Conservation (phyloP, 768 basidiomycete species). For the Dentipellis fragilis region DNA sequence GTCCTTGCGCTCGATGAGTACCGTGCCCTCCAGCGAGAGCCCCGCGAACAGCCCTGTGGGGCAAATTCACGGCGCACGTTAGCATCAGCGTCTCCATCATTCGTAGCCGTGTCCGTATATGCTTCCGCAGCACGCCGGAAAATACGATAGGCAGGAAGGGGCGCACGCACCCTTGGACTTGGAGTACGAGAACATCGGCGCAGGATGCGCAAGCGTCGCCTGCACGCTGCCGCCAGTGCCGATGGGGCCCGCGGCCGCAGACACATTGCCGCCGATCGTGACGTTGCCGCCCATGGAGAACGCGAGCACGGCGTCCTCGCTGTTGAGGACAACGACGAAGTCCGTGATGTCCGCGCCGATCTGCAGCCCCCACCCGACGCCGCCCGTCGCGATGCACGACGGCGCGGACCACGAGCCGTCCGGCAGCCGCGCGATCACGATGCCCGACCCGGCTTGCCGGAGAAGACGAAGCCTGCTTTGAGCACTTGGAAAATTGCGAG, state of each 20-base stretch:
- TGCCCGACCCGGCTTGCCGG: constrained; percentile 86
- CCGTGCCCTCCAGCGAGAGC: constrained; percentile 89
- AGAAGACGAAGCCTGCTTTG: constrained; percentile 92
- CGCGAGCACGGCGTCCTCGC: constrained; percentile 89
- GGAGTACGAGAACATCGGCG: constrained; percentile 96
- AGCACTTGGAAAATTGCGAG: constrained; percentile 92
- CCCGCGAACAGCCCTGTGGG: constrained; percentile 92
- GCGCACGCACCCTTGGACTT: constrained; percentile 74
- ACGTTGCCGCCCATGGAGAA: constrained; percentile 95
- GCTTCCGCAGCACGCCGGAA: background rate
- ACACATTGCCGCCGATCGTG: constrained; percentile 86
- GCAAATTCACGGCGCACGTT: background rate
- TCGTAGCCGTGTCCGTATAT: no score
- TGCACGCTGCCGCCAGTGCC: constrained; percentile 90
- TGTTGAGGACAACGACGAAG: constrained; percentile 95
- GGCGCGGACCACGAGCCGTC: constrained; percentile 98
- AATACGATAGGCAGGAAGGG: background rate
- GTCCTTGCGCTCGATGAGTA: constrained; percentile 89
- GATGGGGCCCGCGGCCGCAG: constrained; percentile 83
- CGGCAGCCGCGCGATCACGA: constrained; percentile 85
- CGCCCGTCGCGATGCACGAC: constrained; percentile 93
- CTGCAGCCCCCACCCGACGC: constrained; percentile 90
- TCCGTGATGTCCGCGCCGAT: constrained; percentile 93
- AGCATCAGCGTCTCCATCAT: background rate
- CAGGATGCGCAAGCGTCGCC: constrained; percentile 80